Evolutionary conservation across 352 stramenopile species (phyloP), one percentile per base, ranked within the genome.

Genomic region (Blastocystis sp.): DNA sequence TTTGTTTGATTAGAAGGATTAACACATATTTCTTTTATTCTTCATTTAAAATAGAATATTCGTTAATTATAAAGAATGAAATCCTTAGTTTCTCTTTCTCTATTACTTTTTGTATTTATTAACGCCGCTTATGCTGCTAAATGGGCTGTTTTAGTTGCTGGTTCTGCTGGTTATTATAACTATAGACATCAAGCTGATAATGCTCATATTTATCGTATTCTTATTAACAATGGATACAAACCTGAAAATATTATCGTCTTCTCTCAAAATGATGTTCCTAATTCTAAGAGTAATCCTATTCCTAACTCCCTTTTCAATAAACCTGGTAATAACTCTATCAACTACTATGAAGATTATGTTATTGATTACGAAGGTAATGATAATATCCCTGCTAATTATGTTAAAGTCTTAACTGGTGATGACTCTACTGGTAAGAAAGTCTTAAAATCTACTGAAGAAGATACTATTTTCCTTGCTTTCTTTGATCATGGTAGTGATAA

Each of bases 391-490:
- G 65, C 66, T 18, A 70, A 73, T 10, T 33, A 49, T n/a, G 47
- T 58, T 11, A 19, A 16, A 47, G 21, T 34, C n/a, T 28, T 59
- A 5, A 33, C 49, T 31, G 49, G 49, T 73, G 80, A 25, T 40
- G 55, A 59, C 57, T 49, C 55, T 33, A 55, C 78, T 35, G 67
- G 67, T 18, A 56, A 65, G 77, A 33, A 47, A 77, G n/a, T 88
- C 41, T 75, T 91, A 1, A 68, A 72, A 9, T 87, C 77, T 59
- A 80, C 76, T 0, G 33, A 52, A 0, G 58, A 81, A 0, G 81
- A 91, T 59, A 72, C 79, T 33, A 80, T 91, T 21, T 91, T 89
- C 64, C 67, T 91, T 42, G 87, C 86, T 58, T 88, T 87, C 68
- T 72, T 87, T 28, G 80, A 91, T 58, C 81, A 91, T 49, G 81